Conservation (phyloP, 257 asterid genomes). For the Solanum arcanum region DNA sequence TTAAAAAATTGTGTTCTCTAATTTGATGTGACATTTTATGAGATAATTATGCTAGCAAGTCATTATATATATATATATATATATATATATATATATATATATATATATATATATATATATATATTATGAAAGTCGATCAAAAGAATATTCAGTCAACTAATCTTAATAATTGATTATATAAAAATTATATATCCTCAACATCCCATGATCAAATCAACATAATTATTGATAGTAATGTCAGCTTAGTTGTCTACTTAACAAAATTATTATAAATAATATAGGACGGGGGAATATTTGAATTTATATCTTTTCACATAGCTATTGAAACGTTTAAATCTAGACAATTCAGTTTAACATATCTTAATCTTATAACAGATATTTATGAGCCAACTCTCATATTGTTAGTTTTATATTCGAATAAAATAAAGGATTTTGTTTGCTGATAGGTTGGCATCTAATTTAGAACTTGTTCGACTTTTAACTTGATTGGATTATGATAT, state of each 20-base stretch:
- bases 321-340: background rate
- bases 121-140: background rate
- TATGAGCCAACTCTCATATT: background rate
- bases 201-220: background rate
- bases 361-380: background rate
- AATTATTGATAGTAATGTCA: background rate
- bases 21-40: background rate
- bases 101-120: background rate
- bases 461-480: rapidly evolving
- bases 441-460: background rate
- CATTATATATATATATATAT: background rate
- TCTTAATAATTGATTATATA: background rate
- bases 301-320: background rate
- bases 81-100: background rate
- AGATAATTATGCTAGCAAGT: background rate
- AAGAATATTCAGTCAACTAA: background rate
- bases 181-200: background rate
- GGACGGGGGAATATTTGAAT: background rate
- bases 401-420: rapidly evolving
- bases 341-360: background rate
- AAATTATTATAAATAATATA: background rate
- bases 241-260: background rate
- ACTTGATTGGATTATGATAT: background rate
- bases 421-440: background rate
- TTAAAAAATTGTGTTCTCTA: background rate